Base-by-base conservation (phyloP, 805 yeast genomes). In the Candida adriatica region DNA sequence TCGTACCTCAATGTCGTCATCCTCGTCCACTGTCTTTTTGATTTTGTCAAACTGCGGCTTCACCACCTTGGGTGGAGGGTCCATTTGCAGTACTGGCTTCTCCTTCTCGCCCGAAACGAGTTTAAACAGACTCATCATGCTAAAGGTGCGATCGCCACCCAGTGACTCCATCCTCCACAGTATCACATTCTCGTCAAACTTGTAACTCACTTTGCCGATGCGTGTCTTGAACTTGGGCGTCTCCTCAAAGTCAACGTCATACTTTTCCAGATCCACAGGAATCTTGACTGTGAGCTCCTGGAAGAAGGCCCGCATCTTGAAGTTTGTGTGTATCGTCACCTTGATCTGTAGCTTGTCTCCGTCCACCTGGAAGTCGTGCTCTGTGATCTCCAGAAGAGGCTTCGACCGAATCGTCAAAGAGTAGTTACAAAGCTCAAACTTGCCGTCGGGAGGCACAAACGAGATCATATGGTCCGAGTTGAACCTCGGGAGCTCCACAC, bases 371-470 rank as follows among this genome's bases (percentile, higher is more conserved):
- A 33, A 41, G 3, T 27, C 31, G 9, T 30, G 29, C 8, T 39
- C 44, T 5, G 27, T 27, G n/a, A 45, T 27, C 20, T 45, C 45
- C 5, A 45, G 18, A 2, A 41, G 10, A 7, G 51, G 50, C 24
- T 29, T 33, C 29, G 61, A 53, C 6, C 55, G 47, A 25, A 59
- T 41, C 2, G 83, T 74, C 41, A 61, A 36, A 23, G 53, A 51
- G 26, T 62, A 62, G 30, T 50, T 46, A 32, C 64, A 60, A 22
- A 86, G 67, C 19, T 75, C 73, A 51, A 84, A 85, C 42, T 73
- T 74, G 1, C 95, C 95, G 62, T 86, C 96, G 1, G 96, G 96
- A 11, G 96, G 96, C 13, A 81, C 73, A 53, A 87, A 88, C 18
- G 78, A 73, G 19, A 88, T 74, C 35, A 75, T 56, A 40, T 73